phyloP scores from a whole-genome alignment of 768 basidiomycete species.

The Hygrocybe punicea region DNA sequence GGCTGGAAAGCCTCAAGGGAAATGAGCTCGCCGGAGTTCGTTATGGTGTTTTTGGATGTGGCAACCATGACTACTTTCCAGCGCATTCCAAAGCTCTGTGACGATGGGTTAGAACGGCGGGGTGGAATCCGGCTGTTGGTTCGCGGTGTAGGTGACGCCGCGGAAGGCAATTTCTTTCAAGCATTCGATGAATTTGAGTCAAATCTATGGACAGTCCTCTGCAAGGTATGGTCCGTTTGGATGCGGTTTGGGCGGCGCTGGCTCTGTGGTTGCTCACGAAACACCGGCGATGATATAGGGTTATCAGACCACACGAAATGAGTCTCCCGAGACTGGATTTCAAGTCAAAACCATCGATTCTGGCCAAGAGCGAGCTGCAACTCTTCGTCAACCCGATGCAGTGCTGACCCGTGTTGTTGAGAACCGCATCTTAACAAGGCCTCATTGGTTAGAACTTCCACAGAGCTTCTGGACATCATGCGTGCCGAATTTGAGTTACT shows the following conservation, averaged over 20 bases:
- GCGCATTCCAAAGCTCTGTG: conserved; percentile 42
- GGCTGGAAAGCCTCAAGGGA: conserved; percentile 32
- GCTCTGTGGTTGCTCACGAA: too few species aligned
- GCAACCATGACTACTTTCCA: conserved; percentile 52
- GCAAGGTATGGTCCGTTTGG: conserved; percentile 29
- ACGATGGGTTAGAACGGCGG: conserved; percentile 30
- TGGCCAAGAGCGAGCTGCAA: conserved; percentile 32
- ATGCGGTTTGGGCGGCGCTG: too few species aligned
- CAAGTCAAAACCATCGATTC: conserved; percentile 30
- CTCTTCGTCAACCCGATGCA: conserved; percentile 38
- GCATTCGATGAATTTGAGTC: conserved; percentile 43
- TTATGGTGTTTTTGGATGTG: conserved; percentile 50
- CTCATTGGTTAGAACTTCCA: conserved; percentile 32
- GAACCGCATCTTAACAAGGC: conserved; percentile 39
- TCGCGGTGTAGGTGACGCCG: conserved; percentile 44
- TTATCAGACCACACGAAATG: conserved; percentile 26
- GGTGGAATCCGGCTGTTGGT: conserved; percentile 38
- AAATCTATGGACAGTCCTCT: conserved; percentile 36
- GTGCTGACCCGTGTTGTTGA: conserved; percentile 39
- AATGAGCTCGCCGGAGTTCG: conserved; percentile 30
- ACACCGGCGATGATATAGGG: conserved; percentile 20
- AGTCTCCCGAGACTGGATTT: conserved; percentile 17
- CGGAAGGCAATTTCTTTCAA: conserved; percentile 41
- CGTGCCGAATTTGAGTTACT: conserved; percentile 45
- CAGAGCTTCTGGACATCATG: conserved; percentile 10